Conservation (phyloP, 1,284 basidiomycete genomes). For the Melampsora abietis-canadensis region DNA sequence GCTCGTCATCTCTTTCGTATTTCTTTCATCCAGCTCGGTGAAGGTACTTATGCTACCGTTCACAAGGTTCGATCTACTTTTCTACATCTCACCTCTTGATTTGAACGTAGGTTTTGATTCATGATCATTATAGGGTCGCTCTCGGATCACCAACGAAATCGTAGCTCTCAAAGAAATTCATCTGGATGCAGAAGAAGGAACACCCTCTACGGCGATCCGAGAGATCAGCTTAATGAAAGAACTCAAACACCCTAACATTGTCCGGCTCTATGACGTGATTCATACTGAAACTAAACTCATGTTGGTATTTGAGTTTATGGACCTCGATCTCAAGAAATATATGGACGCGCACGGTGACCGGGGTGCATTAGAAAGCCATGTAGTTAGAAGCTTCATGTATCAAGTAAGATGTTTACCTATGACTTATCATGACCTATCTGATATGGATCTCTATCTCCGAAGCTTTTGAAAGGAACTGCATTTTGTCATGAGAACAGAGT, state of each 20-base stretch:
- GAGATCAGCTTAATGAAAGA: slow-evolving; percentile 97
- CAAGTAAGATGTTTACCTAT: slow-evolving; percentile 17
- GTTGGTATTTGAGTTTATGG: slow-evolving; percentile 97
- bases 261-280: slow-evolving; percentile 95
- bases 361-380: slow-evolving; percentile 84
- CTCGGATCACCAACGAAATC: slow-evolving; percentile 79
- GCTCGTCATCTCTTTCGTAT: slow-evolving; percentile 18
- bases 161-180: slow-evolving; percentile 91
- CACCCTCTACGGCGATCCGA: slow-evolving; percentile 87
- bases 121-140: slow-evolving; percentile 48
- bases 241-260: slow-evolving; percentile 89
- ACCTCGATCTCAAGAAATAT: slow-evolving; percentile 97
- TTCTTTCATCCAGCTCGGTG: slow-evolving; percentile 32
- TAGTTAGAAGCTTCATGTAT: slow-evolving; percentile 88
- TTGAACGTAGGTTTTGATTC: slow-evolving; percentile 1
- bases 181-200: slow-evolving; percentile 90
- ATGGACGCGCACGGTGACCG: slow-evolving; percentile 98
- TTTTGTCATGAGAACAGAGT: slow-evolving; percentile 99
- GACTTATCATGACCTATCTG: not conserved
- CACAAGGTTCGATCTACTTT: slow-evolving; percentile 30
- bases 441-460: slow-evolving; percentile 82
- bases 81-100: not conserved
- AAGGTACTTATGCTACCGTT: slow-evolving; percentile 44
- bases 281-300: slow-evolving; percentile 86
- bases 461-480: slow-evolving; percentile 92